Base-by-base conservation (phyloP, 352 stramenopile genomes). In the Globisporangium rhizosaccharum region DNA sequence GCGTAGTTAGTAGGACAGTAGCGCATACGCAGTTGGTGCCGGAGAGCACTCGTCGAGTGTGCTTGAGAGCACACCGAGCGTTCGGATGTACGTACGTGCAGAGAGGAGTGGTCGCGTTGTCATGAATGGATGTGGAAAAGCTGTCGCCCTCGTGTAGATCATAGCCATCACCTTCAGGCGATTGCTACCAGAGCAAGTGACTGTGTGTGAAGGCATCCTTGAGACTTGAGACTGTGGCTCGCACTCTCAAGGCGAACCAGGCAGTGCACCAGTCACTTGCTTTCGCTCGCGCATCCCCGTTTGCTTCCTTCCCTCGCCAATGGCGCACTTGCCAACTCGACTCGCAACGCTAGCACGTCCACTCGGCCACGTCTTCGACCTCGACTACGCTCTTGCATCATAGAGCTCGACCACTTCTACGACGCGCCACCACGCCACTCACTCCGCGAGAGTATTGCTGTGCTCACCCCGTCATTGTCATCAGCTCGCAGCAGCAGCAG, bases 91-190 rank as follows among this genome's bases (percentile, higher is more conserved):
- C 17, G 41, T 14, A 33, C 12, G 37, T 15, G 48, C 48, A 46
- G 23, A 45, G 45, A 51, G 45, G 33, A 45, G 41, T 44, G 46
- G 42, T 51, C 14, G n/a, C 44, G 30, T 52, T 45, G 44, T 53
- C 15, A 33, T n/a, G 44, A 52, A 52, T 52, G 42, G 11, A 45
- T 51, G 53, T 46, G 18, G 12, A 9, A 18, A 6, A 28, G 45
- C 15, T 50, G 18, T 47, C 18, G 41, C 41, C 14, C 18, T 47
- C 37, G 33, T 57, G 8, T 12, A 1, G 33, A 39, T 10, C 33
- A 36, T 23, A 23, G 23, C 23, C 23, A 6, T 33, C 28, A 33
- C 28, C 28, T 33, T 6, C 28, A 33, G 28, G 6, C 28, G 28
- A 33, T 33, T 33, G 28, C 28, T 6, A 7, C 28, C 28, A 3